These are phyloP conservation scores for Xylaria sp. DNA, from an alignment of 2,329 filamentous ascomycete genomes.

Conservation along the genomic window DNA sequence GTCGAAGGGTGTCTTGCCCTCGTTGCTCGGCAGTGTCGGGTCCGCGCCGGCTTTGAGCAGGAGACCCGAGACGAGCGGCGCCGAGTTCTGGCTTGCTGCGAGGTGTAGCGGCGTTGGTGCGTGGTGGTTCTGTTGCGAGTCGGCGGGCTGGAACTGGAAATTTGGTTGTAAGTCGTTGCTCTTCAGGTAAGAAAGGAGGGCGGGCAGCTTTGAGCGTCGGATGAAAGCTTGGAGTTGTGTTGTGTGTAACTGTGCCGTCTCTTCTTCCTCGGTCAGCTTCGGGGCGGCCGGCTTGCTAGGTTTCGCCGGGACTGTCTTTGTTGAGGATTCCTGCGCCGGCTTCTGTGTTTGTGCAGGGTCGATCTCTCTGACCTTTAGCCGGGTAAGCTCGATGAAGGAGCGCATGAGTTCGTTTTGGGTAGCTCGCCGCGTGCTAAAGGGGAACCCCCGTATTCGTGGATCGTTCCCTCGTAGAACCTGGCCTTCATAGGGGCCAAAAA, in stretches of 20 bases:
- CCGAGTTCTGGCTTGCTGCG: conserved; percentile 81
- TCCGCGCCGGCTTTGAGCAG: conserved; percentile 79
- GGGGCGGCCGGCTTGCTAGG: conserved; percentile 62
- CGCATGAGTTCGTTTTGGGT: conserved; percentile 96
- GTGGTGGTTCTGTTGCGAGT: conserved; percentile 76
- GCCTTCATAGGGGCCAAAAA: conserved; percentile 91
- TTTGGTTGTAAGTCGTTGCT: conserved; percentile 76
- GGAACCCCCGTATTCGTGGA: conserved; percentile 83
- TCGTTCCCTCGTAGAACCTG: conserved; percentile 86
- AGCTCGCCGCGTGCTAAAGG: conserved; percentile 89
- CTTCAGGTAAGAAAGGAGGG: conserved; percentile 83
- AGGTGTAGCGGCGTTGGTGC: conserved; percentile 86
- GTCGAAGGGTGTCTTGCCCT: conserved; percentile 88
- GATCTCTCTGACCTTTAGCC: conserved; percentile 85
- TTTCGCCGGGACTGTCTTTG: conserved; percentile 55
- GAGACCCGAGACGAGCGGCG: conserved; percentile 80
- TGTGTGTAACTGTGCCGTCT: conserved; percentile 83
- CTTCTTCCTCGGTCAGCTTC: conserved; percentile 83
- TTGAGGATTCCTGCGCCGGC: conserved; percentile 55
- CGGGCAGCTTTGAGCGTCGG: conserved; percentile 88
- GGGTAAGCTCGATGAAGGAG: conserved; percentile 90
- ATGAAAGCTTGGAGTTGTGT: conserved; percentile 89
- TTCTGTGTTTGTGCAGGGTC: conserved; percentile 67
- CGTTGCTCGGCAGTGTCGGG: conserved; percentile 74
- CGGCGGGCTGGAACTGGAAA: conserved; percentile 78